Conservation (phyloP, 805 yeast species). For the Candida methanosorbosa region DNA sequence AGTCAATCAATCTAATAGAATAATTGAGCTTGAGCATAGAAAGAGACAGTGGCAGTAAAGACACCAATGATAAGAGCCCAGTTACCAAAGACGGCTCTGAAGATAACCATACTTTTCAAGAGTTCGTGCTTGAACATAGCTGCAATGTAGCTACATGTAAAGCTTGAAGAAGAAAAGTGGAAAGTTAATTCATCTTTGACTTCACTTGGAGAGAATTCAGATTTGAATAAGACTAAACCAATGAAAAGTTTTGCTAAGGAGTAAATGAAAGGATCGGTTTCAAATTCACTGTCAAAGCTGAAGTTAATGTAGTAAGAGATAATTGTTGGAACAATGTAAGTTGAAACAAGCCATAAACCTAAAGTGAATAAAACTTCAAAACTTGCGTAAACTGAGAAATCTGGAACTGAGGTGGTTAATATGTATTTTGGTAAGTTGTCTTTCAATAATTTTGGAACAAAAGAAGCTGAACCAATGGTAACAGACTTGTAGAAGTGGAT, state of each 20-base stretch:
- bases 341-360: conserved; percentile 30
- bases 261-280: conserved; percentile 42
- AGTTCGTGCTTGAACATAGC: conserved; percentile 12
- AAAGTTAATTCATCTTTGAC: conserved; percentile 22
- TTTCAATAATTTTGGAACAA: conserved; percentile 16
- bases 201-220: conserved; percentile 12
- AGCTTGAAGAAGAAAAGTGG: conserved; percentile 20
- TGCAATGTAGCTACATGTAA: conserved; percentile 10
- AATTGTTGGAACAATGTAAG: conserved; percentile 32
- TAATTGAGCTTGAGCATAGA: conserved; percentile 37
- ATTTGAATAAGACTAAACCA: conserved; percentile 27
- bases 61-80: conserved; percentile 38
- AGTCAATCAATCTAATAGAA: conserved; percentile 5
- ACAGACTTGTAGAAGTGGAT: conserved; percentile 9
- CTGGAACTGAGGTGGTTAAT: conserved; percentile 22
- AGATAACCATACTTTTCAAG: conserved; percentile 26
- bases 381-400: conserved; percentile 26
- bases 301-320: conserved; percentile 46
- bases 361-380: conserved; percentile 24
- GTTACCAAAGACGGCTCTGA: conserved; percentile 35
- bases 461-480: conserved; percentile 8
- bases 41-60: conserved; percentile 37
- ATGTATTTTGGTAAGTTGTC: conserved; percentile 16
- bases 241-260: conserved; percentile 36
- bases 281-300: conserved; percentile 39